These are phyloP conservation scores for Sutorius eximius DNA, from an alignment of 1,284 basidiomycete genomes.

Conservation along the genomic window DNA sequence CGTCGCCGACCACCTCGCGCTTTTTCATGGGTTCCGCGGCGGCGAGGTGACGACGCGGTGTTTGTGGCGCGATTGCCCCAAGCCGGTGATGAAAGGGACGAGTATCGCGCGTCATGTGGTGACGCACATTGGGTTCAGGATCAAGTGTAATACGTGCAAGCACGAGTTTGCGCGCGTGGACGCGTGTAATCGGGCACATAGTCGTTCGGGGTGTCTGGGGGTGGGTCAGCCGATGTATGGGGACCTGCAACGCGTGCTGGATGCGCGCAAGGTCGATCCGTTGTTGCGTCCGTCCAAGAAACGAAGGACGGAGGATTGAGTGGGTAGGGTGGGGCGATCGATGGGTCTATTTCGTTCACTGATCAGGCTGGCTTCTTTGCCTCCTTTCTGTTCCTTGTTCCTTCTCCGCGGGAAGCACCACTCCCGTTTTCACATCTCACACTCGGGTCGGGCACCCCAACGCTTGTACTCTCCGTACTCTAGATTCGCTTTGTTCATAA, in stretches of 20 bases:
- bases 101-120: conserved; percentile 37
- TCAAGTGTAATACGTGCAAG: conserved; percentile 33
- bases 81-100: conserved; percentile 34
- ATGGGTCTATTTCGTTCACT: conserved; percentile 6
- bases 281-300: conserved; percentile 30
- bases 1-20: conserved; percentile 35
- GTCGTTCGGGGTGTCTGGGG: conserved; percentile 32
- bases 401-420: background rate
- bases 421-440: background rate
- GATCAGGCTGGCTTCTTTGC: background rate
- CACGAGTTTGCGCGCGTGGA: conserved; percentile 36
- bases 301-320: conserved; percentile 31
- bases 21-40: conserved; percentile 32
- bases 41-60: conserved; percentile 33
- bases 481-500: background rate
- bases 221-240: conserved; percentile 36
- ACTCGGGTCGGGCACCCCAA: background rate
- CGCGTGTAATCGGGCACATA: conserved; percentile 37
- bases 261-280: conserved; percentile 29
- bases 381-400: background rate
- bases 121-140: conserved; percentile 33
- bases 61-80: conserved; percentile 32
- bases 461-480: background rate
- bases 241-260: conserved; percentile 27
- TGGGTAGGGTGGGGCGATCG: background rate